phyloP scores from a whole-genome alignment of 257 asterid genomes.

The Knoxia roxburghii region DNA sequence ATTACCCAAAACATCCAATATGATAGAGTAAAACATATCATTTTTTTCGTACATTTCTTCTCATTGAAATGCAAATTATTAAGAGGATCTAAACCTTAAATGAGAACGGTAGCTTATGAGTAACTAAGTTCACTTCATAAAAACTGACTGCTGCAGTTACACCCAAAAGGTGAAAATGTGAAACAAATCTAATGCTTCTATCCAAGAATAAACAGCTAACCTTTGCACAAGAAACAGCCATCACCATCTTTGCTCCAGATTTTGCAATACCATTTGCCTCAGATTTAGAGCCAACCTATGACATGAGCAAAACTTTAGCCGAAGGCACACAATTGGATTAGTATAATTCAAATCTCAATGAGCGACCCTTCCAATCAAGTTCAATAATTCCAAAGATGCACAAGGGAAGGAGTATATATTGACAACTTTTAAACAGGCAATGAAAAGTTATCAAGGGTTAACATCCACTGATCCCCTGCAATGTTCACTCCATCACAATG shows the following conservation, averaged over 20 bases:
- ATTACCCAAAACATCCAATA: constrained; percentile 19
- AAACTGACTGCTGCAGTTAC: not conserved
- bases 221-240: constrained; percentile 99
- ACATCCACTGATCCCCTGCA: too few species aligned
- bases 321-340: not conserved
- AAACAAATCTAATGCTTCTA: not conserved
- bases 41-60: not conserved
- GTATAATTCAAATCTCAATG: not conserved
- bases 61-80: not conserved
- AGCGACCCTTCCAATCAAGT: not conserved
- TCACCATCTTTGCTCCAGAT: constrained; percentile 99
- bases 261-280: constrained; percentile 98
- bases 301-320: not conserved
- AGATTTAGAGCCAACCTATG: constrained; percentile 96
- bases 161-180: not conserved
- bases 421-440: too few species aligned
- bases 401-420: not conserved
- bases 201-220: constrained; percentile 29
- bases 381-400: not conserved
- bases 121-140: not conserved
- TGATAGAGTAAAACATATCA: constrained; percentile 3
- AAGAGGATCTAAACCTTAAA: not conserved
- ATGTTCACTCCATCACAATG: too few species aligned
- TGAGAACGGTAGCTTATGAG: not conserved
- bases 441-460: too few species aligned